Percentiles rank a stretch among this genome's conserved stretches.
These are phyloP conservation scores for Mortierella antarctica DNA, from an alignment of 192 early-diverging fungal species.

Conservation along the genomic window DNA sequence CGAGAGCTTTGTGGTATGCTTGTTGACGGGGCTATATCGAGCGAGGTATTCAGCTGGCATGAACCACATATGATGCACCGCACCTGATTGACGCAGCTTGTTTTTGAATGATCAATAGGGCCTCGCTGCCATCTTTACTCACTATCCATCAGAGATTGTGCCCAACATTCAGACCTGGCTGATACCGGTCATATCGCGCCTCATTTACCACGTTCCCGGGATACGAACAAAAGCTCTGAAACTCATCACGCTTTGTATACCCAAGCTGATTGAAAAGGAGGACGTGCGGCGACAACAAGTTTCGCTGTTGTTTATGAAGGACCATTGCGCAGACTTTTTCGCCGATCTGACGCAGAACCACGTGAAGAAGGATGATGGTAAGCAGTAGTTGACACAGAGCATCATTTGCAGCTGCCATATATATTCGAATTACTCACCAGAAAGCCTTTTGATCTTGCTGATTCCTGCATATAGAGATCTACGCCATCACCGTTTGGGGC, in stretches of 20 bases:
- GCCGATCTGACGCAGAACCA: constrained; percentile 8
- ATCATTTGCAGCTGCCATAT: neutral
- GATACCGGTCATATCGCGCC: constrained; percentile 5
- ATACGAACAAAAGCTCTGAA: constrained; percentile 35
- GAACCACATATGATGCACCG: no score
- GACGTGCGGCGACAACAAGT: constrained; percentile 10
- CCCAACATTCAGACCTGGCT: constrained; percentile 19
- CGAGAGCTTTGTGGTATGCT: constrained; percentile 18
- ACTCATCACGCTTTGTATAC: constrained; percentile 8
- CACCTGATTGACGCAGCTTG: no score
- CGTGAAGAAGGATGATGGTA: constrained; percentile 18
- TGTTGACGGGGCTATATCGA: neutral
- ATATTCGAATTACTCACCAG: neutral
- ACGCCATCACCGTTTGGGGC: constrained; percentile 46
- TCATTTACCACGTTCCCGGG: constrained; percentile 19
- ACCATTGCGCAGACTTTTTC: constrained; percentile 17
- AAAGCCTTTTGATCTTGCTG: neutral
- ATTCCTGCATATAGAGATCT: constrained; percentile 21
- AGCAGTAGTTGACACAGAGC: neutral
- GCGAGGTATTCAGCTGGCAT: no score
- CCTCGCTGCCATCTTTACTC: constrained; percentile 6
- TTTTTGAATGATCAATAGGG: neutral
- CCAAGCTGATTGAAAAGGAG: constrained; percentile 33
- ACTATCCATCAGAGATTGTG: constrained; percentile 26
- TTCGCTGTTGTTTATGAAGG: constrained; percentile 19